Percentiles rank a stretch among this genome's conserved stretches.
phyloP scores from a whole-genome alignment of 2,329 filamentous ascomycete genomes.

The Esteya vermicola region DNA sequence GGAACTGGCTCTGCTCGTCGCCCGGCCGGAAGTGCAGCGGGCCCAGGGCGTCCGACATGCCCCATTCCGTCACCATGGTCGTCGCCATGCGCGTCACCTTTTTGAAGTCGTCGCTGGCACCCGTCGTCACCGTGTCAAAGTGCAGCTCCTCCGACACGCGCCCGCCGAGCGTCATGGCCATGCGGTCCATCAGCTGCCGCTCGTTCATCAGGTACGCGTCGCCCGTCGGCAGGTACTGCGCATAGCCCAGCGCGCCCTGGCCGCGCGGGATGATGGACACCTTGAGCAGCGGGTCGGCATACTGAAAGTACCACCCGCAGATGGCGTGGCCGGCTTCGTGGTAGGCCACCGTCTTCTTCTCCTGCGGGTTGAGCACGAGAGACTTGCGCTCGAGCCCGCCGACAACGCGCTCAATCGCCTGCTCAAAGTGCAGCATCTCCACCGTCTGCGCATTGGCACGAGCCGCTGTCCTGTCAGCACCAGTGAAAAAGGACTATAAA shows the following conservation, averaged over 20 bases:
- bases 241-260: slow-evolving; percentile 85
- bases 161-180: slow-evolving; percentile 97
- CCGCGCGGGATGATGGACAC: slow-evolving; percentile 97
- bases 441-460: slow-evolving; percentile 69
- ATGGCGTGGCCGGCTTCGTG: slow-evolving; percentile 90
- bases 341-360: slow-evolving; percentile 54
- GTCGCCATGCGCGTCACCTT: slow-evolving; percentile 95
- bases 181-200: slow-evolving; percentile 94
- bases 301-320: slow-evolving; percentile 94
- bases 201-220: slow-evolving; percentile 95
- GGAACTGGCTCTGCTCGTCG: slow-evolving; percentile 56
- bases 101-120: slow-evolving; percentile 93
- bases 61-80: slow-evolving; percentile 98
- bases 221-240: slow-evolving; percentile 83
- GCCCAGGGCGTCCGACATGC: slow-evolving; percentile 90
- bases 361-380: slow-evolving; percentile 77
- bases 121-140: slow-evolving; percentile 91
- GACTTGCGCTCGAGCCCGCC: slow-evolving; percentile 97
- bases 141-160: slow-evolving; percentile 93
- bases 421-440: slow-evolving; percentile 83
- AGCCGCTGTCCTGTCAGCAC: slow-evolving; percentile 52
- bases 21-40: slow-evolving; percentile 75
- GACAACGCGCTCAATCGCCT: slow-evolving; percentile 93
- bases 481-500: not conserved
- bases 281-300: slow-evolving; percentile 93